Evolutionary conservation across 2,329 filamentous ascomycete species (phyloP).

Genomic region (Fusarium lateritium): DNA sequence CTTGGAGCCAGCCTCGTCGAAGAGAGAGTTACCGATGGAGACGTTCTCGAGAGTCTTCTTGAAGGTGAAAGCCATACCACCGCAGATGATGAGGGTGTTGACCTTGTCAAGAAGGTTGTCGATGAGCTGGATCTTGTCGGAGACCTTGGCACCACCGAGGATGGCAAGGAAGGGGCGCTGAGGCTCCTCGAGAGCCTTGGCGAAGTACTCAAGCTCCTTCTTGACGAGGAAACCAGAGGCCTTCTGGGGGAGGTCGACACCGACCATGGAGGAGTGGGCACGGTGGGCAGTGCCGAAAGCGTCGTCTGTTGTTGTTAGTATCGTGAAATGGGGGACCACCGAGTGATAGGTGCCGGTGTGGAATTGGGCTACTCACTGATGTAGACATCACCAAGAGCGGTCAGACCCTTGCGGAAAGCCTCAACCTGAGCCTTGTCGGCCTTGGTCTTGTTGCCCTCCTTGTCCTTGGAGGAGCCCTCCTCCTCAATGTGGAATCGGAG

Average conservation of each 20-base stretch:
- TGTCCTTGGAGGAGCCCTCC: constrained; percentile 95
- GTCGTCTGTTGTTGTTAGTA: constrained; percentile 75
- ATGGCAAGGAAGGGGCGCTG: constrained; percentile 98
- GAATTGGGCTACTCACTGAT: constrained; percentile 77
- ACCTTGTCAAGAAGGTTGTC: constrained; percentile 99
- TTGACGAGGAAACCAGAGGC: constrained; percentile 99
- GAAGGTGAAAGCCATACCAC: constrained; percentile 99
- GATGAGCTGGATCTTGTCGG: constrained; percentile 99
- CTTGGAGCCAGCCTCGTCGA: constrained; percentile 94
- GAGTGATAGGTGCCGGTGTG: not conserved
- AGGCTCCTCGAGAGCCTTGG: constrained; percentile 92
- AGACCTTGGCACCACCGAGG: constrained; percentile 97
- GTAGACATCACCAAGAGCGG: constrained; percentile 94
- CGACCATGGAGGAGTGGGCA: constrained; percentile 99
- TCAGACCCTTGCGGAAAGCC: constrained; percentile 95
- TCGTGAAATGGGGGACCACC: not conserved
- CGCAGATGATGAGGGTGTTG: constrained; percentile 95
- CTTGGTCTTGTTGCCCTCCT: constrained; percentile 96
- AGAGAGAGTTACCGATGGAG: constrained; percentile 90
- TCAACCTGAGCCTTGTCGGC: constrained; percentile 94
- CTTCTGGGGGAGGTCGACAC: constrained; percentile 94
- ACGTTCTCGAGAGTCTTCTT: constrained; percentile 98
- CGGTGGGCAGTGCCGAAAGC: constrained; percentile 99
- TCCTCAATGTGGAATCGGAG: constrained; percentile 98
- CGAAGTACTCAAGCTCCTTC: constrained; percentile 99